Base-by-base conservation (phyloP, 2,329 filamentous ascomycete genomes). In the Exophiala sideris region DNA sequence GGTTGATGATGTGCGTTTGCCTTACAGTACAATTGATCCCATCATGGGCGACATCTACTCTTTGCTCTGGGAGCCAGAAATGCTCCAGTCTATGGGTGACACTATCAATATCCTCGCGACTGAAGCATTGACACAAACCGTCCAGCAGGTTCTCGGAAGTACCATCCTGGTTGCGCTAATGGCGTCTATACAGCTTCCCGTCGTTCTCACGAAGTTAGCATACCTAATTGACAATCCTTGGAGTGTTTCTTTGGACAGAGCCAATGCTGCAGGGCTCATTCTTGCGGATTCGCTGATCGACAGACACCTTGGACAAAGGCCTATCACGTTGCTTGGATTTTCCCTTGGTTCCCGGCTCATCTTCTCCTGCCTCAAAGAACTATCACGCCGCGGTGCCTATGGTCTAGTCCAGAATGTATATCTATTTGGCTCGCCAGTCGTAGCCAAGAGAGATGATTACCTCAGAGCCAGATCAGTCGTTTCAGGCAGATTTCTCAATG, bases 31-130 rank as follows among this genome's bases (percentile, higher is more conserved):
- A 0, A 87, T 99, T 5, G 91, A 99, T 70, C 90, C 95, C 0
- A 83, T 97, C 59, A 99, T 99, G 94, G 94, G 94, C 10, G 94
- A 99, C 68, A 85, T 99, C 12, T 99, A 99, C 73, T 96, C 92
- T 0, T 86, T 99, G 9, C 78, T 95, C 54, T 99, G 94, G 91
- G 94, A 99, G 71, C 95, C 94, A 2, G 94, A 99, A 68, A 95
- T 99, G 91, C 80, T 99, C 67, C 87, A 85, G 64, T 96, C 90
- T 71, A 99, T 96, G 86, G 94, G 94, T 81, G 89, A 94, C 69
- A 99, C 94, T 42, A 97, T 99, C 66, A 96, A 96, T 66, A 97
- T 99, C 72, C 77, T 99, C 60, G 94, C 94, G 54, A 99, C 94
- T 33, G 94, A 99, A 88, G 94, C 94, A 65, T 83, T 99, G 57